phyloP scores from a whole-genome alignment of 2,329 filamentous ascomycete genomes.

The Acarospora socialis region DNA sequence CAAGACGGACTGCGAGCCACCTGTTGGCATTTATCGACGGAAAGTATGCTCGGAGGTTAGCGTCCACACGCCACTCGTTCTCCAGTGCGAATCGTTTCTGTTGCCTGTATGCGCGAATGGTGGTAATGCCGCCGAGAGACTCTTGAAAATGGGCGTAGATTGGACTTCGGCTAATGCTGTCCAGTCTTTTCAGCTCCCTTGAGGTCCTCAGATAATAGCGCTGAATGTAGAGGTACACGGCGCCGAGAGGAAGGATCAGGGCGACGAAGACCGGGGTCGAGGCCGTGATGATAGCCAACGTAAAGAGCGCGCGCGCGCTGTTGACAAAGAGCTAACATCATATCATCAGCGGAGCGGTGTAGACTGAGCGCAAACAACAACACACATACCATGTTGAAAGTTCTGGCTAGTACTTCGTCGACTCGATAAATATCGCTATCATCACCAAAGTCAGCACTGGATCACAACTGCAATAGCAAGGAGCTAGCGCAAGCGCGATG shows the following conservation, averaged over 20 bases:
- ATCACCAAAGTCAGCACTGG: too few species aligned
- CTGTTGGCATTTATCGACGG: conserved; percentile 87
- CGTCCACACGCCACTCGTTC: conserved; percentile 95
- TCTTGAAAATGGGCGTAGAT: conserved; percentile 99
- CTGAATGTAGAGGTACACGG: conserved; percentile 83
- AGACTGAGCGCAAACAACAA: conserved; percentile 33
- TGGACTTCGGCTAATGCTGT: conserved; percentile 88
- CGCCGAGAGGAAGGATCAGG: conserved; percentile 65
- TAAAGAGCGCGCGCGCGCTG: conserved; percentile 62
- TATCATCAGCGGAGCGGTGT: conserved; percentile 9
- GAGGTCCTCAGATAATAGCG: conserved; percentile 94
- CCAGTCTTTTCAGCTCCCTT: conserved; percentile 86
- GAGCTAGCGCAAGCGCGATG: too few species aligned
- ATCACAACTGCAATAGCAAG: too few species aligned
- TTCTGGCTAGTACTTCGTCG: conserved; percentile 85
- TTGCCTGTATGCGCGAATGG: conserved; percentile 88
- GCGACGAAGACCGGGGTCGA: conserved; percentile 67
- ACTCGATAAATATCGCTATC: conserved; percentile 46
- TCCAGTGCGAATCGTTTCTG: conserved; percentile 76
- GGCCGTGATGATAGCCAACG: conserved; percentile 68
- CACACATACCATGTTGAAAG: conserved; percentile 76
- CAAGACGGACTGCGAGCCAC: conserved; percentile 87
- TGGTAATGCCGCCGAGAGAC: conserved; percentile 82
- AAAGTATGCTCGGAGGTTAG: conserved; percentile 87
- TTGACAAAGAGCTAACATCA: conserved; percentile 52